Conservation (phyloP, 345 rosid genomes). For the Abelmoschus esculentus region DNA sequence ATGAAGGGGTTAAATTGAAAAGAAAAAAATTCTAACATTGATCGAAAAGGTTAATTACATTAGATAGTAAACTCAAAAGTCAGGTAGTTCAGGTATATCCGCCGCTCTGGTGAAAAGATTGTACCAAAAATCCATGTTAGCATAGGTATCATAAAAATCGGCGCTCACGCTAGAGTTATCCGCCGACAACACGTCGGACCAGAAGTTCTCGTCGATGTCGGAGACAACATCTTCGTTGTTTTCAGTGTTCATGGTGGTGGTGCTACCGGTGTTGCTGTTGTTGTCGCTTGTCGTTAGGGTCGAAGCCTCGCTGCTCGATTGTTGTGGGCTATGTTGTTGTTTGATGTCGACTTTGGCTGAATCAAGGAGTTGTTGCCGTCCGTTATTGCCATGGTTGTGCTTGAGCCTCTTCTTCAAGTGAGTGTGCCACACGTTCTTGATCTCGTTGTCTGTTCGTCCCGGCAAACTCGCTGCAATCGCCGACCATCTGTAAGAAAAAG, state of each 20-base stretch:
- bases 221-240: background rate
- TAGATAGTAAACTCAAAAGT: conserved; percentile 16
- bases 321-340: conserved; percentile 16
- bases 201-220: conserved; percentile 33
- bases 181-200: conserved; percentile 36
- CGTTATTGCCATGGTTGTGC: conserved; percentile 16
- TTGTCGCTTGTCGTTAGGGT: conserved; percentile 14
- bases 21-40: background rate
- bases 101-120: conserved; percentile 37
- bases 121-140: conserved; percentile 48
- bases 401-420: conserved; percentile 59
- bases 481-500: conserved; percentile 52
- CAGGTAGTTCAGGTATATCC: conserved; percentile 31
- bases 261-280: background rate
- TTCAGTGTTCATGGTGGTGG: conserved; percentile 9
- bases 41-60: background rate
- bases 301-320: conserved; percentile 29
- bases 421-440: conserved; percentile 82
- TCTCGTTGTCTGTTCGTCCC: conserved; percentile 82
- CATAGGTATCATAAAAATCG: conserved; percentile 10
- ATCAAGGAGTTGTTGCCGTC: background rate
- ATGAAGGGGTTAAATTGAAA: background rate
- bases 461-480: conserved; percentile 74
- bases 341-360: background rate
- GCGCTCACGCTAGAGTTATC: conserved; percentile 13